Evolutionary conservation across 1,284 basidiomycete genomes (phyloP).

Genomic region (Heterobasidion irregulare): DNA sequence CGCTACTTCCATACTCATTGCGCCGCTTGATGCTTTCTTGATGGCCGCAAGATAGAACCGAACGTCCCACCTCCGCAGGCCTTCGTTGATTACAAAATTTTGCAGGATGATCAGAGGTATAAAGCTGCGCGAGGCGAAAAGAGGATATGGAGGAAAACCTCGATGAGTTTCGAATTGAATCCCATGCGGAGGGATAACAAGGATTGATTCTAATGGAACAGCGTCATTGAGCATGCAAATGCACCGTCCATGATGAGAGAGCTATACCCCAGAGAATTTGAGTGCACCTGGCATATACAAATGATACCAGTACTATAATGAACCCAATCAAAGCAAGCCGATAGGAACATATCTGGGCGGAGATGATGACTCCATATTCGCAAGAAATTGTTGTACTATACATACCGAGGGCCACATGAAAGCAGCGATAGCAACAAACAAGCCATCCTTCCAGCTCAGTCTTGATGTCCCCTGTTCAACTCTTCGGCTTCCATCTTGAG

Average conservation of each 20-base stretch:
- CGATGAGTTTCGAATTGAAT: conserved; percentile 64
- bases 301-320: conserved; percentile 7
- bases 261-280: conserved; percentile 45
- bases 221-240: neutral
- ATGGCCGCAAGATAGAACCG: conserved; percentile 58
- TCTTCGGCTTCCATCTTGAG: conserved; percentile 29
- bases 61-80: conserved; percentile 59
- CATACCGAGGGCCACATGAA: conserved; percentile 31
- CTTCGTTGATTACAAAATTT: conserved; percentile 69
- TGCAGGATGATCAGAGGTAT: conserved; percentile 45
- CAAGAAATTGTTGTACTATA: neutral
- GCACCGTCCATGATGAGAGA: neutral
- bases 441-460: conserved; percentile 28
- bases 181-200: conserved; percentile 57
- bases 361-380: neutral
- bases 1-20: conserved; percentile 34
- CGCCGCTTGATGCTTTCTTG: conserved; percentile 20
- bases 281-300: conserved; percentile 26
- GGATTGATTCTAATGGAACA: conserved; percentile 50
- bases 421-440: conserved; percentile 23
- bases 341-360: conserved; percentile 1
- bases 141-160: conserved; percentile 38
- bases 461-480: conserved; percentile 20
- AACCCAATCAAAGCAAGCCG: conserved; percentile 3
- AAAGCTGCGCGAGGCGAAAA: conserved; percentile 45